Evolutionary conservation across 2,329 filamentous ascomycete genomes (phyloP), one percentile per base, ranked within the genome.

Genomic region (Fusarium penzigii): DNA sequence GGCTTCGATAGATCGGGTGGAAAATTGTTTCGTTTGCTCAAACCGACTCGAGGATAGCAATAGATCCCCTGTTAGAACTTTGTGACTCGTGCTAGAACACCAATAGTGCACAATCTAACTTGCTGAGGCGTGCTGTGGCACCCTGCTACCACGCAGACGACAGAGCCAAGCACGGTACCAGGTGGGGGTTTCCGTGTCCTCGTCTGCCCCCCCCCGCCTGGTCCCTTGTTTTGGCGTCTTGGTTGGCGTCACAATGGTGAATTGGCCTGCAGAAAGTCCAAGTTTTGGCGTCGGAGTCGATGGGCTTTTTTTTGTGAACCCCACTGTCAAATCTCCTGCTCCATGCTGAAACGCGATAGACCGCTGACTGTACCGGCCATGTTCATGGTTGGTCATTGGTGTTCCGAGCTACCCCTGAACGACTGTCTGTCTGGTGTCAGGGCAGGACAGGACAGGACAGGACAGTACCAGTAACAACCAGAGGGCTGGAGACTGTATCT

Each of bases 21-120:
- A 62, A 41, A 40, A 62, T 59, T 56, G 55, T 61, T 56, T 59
- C 55, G 59, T 57, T 59, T 64, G 42, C 40, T 49, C 20, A 25
- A 25, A 25, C 20, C 20, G 20, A 25, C 20, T 46, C 41, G 42
- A 32, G n/a, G 47, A 34, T 39, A 42, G 36, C 46, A 46, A 20
- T 60, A 57, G 49, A 47, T 36, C 48, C 29, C 45, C 52, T 32
- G 44, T 16, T 14, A 36, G 9, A 29, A 32, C 47, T 53, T 56
- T 46, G 63, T 59, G 58, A 59, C 45, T 51, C 25, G 34, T n/a
- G 29, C 43, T 50, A 49, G 53, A 48, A 41, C 41, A 44, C 49
- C 39, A 51, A 40, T 50, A 46, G 36, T 43, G 42, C 42, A 39
- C 44, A 48, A 36, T 17, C 39, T 29, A 45, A 42, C 50, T 40